Evolutionary conservation across 768 basidiomycete genomes (phyloP).

Genomic region (Coprinellus micaceus): DNA sequence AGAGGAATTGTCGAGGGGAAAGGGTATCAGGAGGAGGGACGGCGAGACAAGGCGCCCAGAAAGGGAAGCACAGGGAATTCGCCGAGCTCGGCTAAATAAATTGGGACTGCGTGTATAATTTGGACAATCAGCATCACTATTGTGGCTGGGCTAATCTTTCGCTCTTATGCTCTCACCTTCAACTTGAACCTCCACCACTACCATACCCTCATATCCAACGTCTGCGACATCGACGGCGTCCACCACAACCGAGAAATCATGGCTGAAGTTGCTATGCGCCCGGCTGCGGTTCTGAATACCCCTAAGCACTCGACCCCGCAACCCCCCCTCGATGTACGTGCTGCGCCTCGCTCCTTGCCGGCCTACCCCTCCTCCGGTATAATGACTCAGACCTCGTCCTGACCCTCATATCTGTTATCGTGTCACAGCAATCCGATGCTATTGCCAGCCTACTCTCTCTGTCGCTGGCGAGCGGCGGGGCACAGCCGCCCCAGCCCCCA

Average conservation of each 20-base stretch:
- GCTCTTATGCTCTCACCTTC: conserved; percentile 7
- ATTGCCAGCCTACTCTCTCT: conserved; percentile 64
- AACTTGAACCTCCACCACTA: not conserved
- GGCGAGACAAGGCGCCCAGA: conserved; percentile 2
- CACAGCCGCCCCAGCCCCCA: conserved; percentile 29
- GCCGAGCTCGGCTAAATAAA: conserved; percentile 5
- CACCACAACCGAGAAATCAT: not conserved
- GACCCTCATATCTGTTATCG: not conserved
- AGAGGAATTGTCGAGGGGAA: too few relatives aligned
- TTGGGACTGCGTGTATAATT: conserved; percentile 1
- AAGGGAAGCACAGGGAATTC: conserved; percentile 1
- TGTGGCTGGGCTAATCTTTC: conserved; percentile 10
- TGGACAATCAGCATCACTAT: conserved; percentile 4
- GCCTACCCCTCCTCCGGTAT: too few relatives aligned
- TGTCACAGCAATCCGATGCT: conserved; percentile 38
- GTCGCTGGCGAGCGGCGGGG: conserved; percentile 57
- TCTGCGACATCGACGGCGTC: not conserved
- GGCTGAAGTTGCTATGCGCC: conserved; percentile 6
- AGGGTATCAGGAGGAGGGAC: too few relatives aligned
- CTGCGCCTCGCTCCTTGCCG: not conserved
- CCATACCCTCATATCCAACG: not conserved
- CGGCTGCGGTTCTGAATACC: not conserved
- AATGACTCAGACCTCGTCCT: not conserved
- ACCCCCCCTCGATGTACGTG: conserved; percentile 7
- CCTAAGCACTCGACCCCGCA: not conserved